Base-by-base conservation (phyloP, 78 protist species). In the Chrysochromulina parva region DNA sequence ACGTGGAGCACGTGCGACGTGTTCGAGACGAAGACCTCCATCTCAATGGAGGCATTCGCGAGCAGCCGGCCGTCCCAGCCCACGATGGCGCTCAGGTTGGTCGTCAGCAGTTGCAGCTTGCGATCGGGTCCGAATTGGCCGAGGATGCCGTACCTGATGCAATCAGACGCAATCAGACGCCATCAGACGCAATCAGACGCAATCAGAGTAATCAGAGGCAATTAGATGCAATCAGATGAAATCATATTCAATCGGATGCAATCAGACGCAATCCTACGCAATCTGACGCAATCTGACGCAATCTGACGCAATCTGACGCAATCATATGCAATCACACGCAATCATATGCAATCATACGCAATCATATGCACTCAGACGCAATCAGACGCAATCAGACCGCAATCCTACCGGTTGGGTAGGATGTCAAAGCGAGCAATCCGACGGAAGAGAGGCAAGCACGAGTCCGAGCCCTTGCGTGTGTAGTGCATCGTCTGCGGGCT, bases 51-150 rank as follows among this genome's bases (percentile, higher is more conserved):
- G 50, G 82, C 82, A 19, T 48, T 74, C 14, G 82, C 28, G 19
- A 48, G 7, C 28, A 74, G 6, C 55, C 24, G 2, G 55, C 82
- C 82, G 82, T 48, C 82, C 82, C 57, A 48, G 22, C 82, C 82
- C 6, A 74, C 48, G 57, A 74, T 14, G 26, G 28, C 1, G 82
- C 28, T 17, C 55, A 74, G 26, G 82, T 74, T 74, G 82, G 54
- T 48, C 57, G 55, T 48, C 26, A 1, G 26, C 11, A 74, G 82
- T 9, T 74, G 82, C 57, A 74, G 55, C 55, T 74, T 74, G n/a
- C 82, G 82, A 22, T 48, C 57, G 26, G 82, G 82, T 26, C 82
- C 82, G 82, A 74, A 74, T 24, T 74, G 82, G 82, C 82, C 82
- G 55, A 74, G 82, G 82, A 74, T 74, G 82, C 82, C 82, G 55